Evolutionary conservation across 371 early-diverging fungal species (phyloP), one percentile per base, ranked within the genome.

Genomic region (Syncephalis fuscata): DNA sequence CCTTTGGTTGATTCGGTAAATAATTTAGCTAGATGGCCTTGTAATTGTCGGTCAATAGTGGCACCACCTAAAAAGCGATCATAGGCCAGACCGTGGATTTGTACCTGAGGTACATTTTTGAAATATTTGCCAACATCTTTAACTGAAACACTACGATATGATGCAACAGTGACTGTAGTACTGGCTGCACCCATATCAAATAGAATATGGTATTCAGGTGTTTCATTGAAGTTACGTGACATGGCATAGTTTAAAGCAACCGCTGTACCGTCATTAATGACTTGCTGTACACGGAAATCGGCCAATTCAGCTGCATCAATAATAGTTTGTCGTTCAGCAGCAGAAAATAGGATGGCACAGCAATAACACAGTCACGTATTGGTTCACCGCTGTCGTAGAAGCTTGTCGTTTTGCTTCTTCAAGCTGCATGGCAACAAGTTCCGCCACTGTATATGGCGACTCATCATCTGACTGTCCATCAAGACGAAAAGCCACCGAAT

Each of bases 131-230:
- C 67, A 1, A 59, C 56, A 45, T 80, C 74, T 62, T 76, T 76
- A 27, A 68, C 61, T 23, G 66, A 66, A 11, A 65, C 57, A 15
- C 71, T 69, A n/a, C 78, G 68, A 63, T 94, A 91, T 11, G 71
- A 68, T 2, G 84, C 87, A 24, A 97, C 68, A 3, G 90, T 80
- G 8, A 87, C 94, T 8, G 74, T 80, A 1, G 96, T 92, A 52
- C 82, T 85, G 8, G 91, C 89, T 14, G 96, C 93, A 3, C 98
- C 98, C 86, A 93, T 86, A 66, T 95, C 96, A 59, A 82, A 92
- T 59, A 95, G 88, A 47, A 95, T 63, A 58, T 92, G 89, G 56
- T 79, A 70, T 54, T 91, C 82, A 4, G 82, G 74, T 26, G 71
- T 71, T 39, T 64, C 58, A 5, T 68, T 65, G 56, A 92, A 85